Percentiles rank a stretch among this genome's conserved stretches.
Conservation (phyloP, 2,329 filamentous ascomycete genomes). For the Colletotrichum lupini region DNA sequence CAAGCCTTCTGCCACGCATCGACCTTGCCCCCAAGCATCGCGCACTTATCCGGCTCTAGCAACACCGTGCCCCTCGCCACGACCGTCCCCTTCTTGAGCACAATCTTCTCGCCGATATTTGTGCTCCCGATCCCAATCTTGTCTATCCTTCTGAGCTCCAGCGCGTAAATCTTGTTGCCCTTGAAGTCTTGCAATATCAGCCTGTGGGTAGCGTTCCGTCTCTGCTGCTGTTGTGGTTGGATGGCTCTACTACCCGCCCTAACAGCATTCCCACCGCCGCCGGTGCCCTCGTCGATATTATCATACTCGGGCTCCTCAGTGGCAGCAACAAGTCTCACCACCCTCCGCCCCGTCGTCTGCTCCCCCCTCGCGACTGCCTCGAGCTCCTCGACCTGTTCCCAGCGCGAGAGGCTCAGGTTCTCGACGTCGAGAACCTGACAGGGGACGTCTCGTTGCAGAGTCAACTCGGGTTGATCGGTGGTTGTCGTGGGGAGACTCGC, state of each 20-base stretch:
- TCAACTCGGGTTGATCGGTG: conserved; percentile 63
- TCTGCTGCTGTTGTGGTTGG: conserved; percentile 37
- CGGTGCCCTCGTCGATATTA: conserved; percentile 47
- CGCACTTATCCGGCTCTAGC: conserved; percentile 74
- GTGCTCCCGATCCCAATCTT: conserved; percentile 73
- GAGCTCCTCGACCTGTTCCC: conserved; percentile 88
- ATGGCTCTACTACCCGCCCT: neutral
- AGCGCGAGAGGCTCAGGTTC: conserved; percentile 81
- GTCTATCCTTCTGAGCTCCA: conserved; percentile 77
- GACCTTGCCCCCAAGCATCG: conserved; percentile 88
- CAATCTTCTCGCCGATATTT: conserved; percentile 82
- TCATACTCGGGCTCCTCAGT: conserved; percentile 62
- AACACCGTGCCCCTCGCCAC: conserved; percentile 83
- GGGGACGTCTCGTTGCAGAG: conserved; percentile 70
- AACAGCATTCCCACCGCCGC: neutral
- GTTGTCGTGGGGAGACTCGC: conserved; percentile 63
- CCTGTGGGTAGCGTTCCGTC: conserved; percentile 75
- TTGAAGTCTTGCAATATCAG: conserved; percentile 83
- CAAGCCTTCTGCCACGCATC: conserved; percentile 84
- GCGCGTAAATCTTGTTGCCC: conserved; percentile 75
- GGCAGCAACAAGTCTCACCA: conserved; percentile 73
- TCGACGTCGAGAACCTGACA: conserved; percentile 90
- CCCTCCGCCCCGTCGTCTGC: conserved; percentile 79
- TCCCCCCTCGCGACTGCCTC: conserved; percentile 80
- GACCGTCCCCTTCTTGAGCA: conserved; percentile 73